Percentiles rank a stretch among this genome's conserved stretches.
Conservation (phyloP, 495 filamentous ascomycete genomes). For the Penicillium robsamsonii region DNA sequence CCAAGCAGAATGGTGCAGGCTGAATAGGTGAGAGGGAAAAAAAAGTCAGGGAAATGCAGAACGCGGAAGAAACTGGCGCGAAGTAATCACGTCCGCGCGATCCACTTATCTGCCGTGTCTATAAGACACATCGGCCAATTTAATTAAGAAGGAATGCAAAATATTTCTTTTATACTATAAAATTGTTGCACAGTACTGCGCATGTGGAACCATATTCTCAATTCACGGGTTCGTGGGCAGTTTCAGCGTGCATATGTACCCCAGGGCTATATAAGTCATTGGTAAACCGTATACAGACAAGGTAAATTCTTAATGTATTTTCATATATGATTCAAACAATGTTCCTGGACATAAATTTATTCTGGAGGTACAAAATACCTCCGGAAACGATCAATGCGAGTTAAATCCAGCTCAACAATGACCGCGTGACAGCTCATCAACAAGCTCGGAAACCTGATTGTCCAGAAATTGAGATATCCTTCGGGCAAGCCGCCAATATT, state of each 20-base stretch:
- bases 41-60: background rate
- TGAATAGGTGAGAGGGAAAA: background rate
- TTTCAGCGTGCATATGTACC: background rate
- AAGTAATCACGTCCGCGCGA: background rate
- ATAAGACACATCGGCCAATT: background rate
- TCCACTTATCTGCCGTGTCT: conserved; percentile 1
- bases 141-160: background rate
- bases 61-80: conserved; percentile 7
- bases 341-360: conserved; percentile 3
- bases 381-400: conserved; percentile 68
- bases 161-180: background rate
- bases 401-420: conserved; percentile 62
- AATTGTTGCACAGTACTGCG: background rate
- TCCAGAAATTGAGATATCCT: conserved; percentile 88
- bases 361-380: conserved; percentile 59
- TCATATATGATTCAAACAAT: background rate
- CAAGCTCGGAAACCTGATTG: conserved; percentile 73
- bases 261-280: background rate
- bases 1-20: background rate
- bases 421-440: conserved; percentile 77
- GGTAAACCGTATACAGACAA: background rate
- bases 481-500: conserved; percentile 78
- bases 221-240: background rate
- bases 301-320: background rate
- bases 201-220: background rate